Base-by-base conservation (phyloP, 148 eudicot genomes). In the Diospyros kaki region DNA sequence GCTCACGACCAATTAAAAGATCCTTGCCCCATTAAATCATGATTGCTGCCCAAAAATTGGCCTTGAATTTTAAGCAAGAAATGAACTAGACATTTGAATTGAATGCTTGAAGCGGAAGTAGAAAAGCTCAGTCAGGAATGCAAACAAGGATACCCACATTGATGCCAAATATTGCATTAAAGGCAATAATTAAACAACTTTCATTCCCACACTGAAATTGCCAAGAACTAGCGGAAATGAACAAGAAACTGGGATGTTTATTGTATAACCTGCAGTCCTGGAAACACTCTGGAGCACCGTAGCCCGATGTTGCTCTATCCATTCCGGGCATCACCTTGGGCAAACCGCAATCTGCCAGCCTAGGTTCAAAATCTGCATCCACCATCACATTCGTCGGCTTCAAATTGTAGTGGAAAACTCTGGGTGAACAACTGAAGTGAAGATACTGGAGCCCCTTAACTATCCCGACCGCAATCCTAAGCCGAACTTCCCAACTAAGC, bases 321-420 rank as follows among this genome's bases (percentile, higher is more conserved):
- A 87, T 74, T 63, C 77, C 81, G 50, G 91, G 91, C 82, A 87
- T 74, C 9, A 90, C 80, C 77, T 83, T 84, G 50, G 86, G 88
- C 73, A 93, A 77, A 17, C 98, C 95, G 79, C 76, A 88, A 86
- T 94, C 97, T 7, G 89, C 86, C 63, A 94, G 83, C 81, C 82
- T 85, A 4, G 98, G 92, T 66, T 88, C 98, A 48, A 87, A 90
- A 76, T 88, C 90, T 0, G 83, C 83, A 78, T 87, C 90, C 84
- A 94, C 74, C 88, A 94, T 78, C 9, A 94, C 98, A 81, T 94
- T 94, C 54, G 88, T 83, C 9, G 97, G 95, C 84, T 94, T 94
- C 81, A 94, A 82, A 78, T 90, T 89, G 69, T 74, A 89, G 63
- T 94, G 98, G 78, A 90, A 64, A 64, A 93, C 76, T 73, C 81